Conservation (phyloP, 2,329 filamentous ascomycete species). For the Cladobotryum protrusum region DNA sequence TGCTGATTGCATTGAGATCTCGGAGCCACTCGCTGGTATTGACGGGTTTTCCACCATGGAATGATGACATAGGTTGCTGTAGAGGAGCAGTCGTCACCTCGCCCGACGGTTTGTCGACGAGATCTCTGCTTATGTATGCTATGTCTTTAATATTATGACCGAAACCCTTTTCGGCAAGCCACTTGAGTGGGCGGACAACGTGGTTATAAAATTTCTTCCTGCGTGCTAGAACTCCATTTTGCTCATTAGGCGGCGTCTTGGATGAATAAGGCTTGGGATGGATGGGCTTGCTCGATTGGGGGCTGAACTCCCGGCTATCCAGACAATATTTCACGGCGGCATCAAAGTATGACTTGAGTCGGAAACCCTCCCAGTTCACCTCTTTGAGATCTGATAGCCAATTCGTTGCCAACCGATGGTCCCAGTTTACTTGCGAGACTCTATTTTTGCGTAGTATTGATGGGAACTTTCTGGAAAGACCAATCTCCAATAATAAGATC, state of each 20-base stretch:
- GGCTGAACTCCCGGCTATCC: too few species aligned
- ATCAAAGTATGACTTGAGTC: background rate
- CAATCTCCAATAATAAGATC: background rate
- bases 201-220: background rate
- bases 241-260: background rate
- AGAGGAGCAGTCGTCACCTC: too few species aligned
- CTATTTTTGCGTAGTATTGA: background rate
- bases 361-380: background rate
- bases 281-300: too few species aligned
- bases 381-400: background rate
- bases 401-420: background rate
- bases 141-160: background rate
- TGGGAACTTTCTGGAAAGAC: background rate
- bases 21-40: background rate
- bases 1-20: background rate
- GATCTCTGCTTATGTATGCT: background rate
- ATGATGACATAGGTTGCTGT: background rate
- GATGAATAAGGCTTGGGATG: background rate
- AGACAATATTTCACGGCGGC: background rate
- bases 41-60: background rate
- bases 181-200: conserved; percentile 1
- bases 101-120: background rate
- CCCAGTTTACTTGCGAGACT: background rate
- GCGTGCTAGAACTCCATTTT: background rate
- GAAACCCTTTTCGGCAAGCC: conserved; percentile 1